phyloP scores from a whole-genome alignment of 176 grass and related monocot genomes.

The Musa acuminata region DNA sequence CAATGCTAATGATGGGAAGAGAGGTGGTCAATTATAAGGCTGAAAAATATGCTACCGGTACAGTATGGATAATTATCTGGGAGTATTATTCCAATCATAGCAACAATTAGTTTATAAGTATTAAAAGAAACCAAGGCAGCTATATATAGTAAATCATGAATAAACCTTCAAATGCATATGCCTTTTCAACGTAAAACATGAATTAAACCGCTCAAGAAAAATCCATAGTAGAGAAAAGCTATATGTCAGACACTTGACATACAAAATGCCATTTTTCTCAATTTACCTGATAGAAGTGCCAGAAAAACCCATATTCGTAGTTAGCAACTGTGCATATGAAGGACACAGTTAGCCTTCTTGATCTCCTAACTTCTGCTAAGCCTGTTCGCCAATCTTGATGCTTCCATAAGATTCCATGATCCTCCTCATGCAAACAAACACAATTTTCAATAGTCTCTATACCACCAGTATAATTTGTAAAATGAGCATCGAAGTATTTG shows the following conservation, averaged over 20 bases:
- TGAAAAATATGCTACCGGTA: too few relatives aligned
- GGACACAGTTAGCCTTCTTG: slow-evolving; percentile 93
- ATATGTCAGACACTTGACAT: too few relatives aligned
- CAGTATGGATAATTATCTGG: too few relatives aligned
- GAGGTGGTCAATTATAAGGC: too few relatives aligned
- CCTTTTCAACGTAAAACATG: too few relatives aligned
- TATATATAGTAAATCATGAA: too few relatives aligned
- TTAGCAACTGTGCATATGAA: slow-evolving; percentile 99
- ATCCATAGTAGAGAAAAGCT: neutral
- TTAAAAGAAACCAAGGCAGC: too few relatives aligned
- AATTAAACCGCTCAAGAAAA: neutral
- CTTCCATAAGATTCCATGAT: slow-evolving; percentile 99
- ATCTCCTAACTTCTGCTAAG: slow-evolving; percentile 92
- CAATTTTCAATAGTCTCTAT: slow-evolving; percentile 98
- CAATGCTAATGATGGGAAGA: too few relatives aligned
- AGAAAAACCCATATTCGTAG: slow-evolving; percentile 99
- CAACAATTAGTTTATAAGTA: too few relatives aligned
- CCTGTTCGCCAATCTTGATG: slow-evolving; percentile 99
- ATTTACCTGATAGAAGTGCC: slow-evolving; percentile 98
- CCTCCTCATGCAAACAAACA: slow-evolving; percentile 98
- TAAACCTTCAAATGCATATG: too few relatives aligned
- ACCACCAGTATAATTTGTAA: slow-evolving; percentile 93
- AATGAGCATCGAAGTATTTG: slow-evolving; percentile 99
- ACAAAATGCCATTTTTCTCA: neutral
- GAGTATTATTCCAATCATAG: too few relatives aligned